phyloP scores from a whole-genome alignment of 2,329 filamentous ascomycete genomes.

The Pyrenophora seminiperda region DNA sequence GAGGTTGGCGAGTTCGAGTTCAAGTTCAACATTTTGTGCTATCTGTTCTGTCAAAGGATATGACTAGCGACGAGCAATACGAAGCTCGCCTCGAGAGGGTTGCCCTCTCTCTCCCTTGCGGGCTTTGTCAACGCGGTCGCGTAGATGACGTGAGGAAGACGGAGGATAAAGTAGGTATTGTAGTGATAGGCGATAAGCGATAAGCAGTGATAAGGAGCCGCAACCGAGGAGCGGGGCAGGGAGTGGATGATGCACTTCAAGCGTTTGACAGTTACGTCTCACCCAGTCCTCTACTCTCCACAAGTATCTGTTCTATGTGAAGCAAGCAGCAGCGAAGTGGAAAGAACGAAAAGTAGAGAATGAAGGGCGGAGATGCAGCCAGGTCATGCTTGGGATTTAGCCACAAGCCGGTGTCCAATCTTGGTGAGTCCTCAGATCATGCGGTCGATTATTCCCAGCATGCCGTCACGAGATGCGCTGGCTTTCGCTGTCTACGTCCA shows the following conservation, averaged over 20 bases:
- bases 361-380: background rate
- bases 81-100: background rate
- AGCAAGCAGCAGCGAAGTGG: background rate
- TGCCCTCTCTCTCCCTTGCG: conserved; percentile 18
- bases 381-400: background rate
- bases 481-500: conserved; percentile 20
- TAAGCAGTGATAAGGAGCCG: conserved; percentile 25
- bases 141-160: conserved; percentile 30
- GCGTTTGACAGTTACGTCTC: background rate
- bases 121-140: conserved; percentile 11
- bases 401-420: conserved; percentile 13
- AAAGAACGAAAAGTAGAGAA: background rate
- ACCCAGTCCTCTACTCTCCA: background rate
- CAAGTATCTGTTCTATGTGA: background rate
- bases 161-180: conserved; percentile 7
- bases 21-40: conserved; percentile 11
- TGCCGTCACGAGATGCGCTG: conserved; percentile 33
- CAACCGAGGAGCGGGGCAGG: conserved; percentile 23
- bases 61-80: background rate
- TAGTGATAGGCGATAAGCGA: conserved; percentile 34
- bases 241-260: conserved; percentile 5
- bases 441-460: conserved; percentile 13
- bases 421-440: conserved; percentile 20
- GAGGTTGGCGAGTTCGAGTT: conserved; percentile 31
- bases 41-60: background rate